Evolutionary conservation across 345 rosid species (phyloP).

Genomic region (Aquilaria sinensis): DNA sequence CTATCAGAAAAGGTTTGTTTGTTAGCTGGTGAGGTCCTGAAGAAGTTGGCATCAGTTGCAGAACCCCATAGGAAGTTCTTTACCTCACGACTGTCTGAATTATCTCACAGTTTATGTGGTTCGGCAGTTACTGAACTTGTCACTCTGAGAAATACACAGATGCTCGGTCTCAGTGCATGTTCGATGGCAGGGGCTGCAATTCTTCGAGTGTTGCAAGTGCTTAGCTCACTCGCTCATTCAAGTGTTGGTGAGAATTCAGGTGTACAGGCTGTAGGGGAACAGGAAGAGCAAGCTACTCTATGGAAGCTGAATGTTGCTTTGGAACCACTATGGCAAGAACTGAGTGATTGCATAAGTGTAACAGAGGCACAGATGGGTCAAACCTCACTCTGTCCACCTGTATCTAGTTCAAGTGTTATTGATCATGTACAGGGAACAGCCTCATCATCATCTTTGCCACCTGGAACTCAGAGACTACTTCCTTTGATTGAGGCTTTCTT

Average conservation of each 20-base stretch:
- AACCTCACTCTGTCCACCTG: slow-evolving; percentile 32
- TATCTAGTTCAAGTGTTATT: slow-evolving; percentile 39
- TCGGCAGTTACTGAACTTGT: slow-evolving; percentile 79
- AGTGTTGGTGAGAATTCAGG: slow-evolving; percentile 31
- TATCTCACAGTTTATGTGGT: slow-evolving; percentile 72
- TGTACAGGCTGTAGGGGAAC: slow-evolving; percentile 37
- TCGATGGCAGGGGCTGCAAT: slow-evolving; percentile 95
- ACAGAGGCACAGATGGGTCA: slow-evolving; percentile 84
- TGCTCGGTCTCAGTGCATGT: slow-evolving; percentile 81
- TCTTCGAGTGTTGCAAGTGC: slow-evolving; percentile 81
- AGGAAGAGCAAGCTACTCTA: slow-evolving; percentile 68
- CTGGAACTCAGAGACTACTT: slow-evolving; percentile 91
- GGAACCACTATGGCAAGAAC: slow-evolving; percentile 89
- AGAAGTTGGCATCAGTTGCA: slow-evolving; percentile 75
- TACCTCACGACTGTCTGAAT: slow-evolving; percentile 57
- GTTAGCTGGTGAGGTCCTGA: slow-evolving; percentile 79
- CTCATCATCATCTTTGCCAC: slow-evolving; percentile 69
- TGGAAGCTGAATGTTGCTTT: slow-evolving; percentile 66
- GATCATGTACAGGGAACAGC: slow-evolving; percentile 59
- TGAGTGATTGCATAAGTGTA: slow-evolving; percentile 82
- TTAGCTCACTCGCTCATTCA: slow-evolving; percentile 56
- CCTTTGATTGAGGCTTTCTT: slow-evolving; percentile 97
- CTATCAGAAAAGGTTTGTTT: slow-evolving; percentile 78
- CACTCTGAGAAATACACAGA: slow-evolving; percentile 62
- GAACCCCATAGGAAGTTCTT: slow-evolving; percentile 60